Base-by-base conservation (phyloP, 2,329 filamentous ascomycete species). In the Fusarium sp. region DNA sequence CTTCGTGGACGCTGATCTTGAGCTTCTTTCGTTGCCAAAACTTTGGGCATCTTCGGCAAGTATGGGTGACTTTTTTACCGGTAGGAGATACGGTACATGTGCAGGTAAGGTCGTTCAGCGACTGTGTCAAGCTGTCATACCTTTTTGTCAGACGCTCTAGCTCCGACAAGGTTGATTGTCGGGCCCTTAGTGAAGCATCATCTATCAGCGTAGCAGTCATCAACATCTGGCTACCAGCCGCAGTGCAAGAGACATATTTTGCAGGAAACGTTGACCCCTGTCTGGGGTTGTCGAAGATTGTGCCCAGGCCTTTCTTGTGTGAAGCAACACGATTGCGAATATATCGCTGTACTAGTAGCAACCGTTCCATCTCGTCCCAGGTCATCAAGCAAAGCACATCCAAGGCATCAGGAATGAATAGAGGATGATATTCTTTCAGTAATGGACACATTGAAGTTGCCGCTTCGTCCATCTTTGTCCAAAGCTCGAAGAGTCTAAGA, bases 401-500 rank as follows among this genome's bases (percentile, higher is more conserved):
- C 3, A 93, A 79, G 0, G 87, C 74, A 7, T 85, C 80, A 0
- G 86, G 79, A 0, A 78, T 69, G 51, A 93, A 87, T 1, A 82
- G 80, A 0, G 90, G 87, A 18, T 86, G 81, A 58, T 86, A 90
- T 0, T 87, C 79, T 0, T 54, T 35, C 0, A 93, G 78, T 0
- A 91, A 76, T 0, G 86, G 85, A 51, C 82, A 88, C 1, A 69
- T 66, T 0, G 48, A 16, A 0, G 82, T 78, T 1, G 86, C 85
- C n/a, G 76, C 78, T 16, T 80, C 73, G 68, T 93, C 91, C 77
- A 92, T 84, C 3, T 77, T 73, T 7, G 86, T 76, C 90, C 90
- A 93, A 0, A 90, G 70, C 55, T 89, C 86, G 75, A 92, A 84
- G 0, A 89, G 46, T 12, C 80, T 83, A 3, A 93, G 81, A 1